phyloP scores from a whole-genome alignment of 2,329 filamentous ascomycete genomes.

The Intubia oerlemansii region DNA sequence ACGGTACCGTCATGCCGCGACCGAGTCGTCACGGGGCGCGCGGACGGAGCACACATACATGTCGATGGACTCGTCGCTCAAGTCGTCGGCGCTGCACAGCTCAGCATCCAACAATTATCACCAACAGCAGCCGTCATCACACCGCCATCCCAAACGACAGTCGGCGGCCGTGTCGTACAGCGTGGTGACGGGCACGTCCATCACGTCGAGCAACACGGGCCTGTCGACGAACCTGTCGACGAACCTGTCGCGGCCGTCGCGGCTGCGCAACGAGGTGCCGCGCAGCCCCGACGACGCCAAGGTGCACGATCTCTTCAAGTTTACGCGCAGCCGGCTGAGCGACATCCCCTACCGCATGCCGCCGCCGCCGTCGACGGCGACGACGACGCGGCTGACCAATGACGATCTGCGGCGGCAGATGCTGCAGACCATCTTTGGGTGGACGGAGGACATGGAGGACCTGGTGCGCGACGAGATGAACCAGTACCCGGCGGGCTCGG shows the following conservation, averaged over 20 bases:
- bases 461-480: constrained; percentile 70
- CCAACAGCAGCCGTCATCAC: constrained; percentile 1
- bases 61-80: constrained; percentile 39
- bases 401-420: constrained; percentile 77
- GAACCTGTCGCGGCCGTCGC: constrained; percentile 35
- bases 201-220: no score
- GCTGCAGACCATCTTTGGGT: constrained; percentile 86
- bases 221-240: no score
- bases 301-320: constrained; percentile 66
- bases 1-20: no score
- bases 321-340: constrained; percentile 56
- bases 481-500: constrained; percentile 50
- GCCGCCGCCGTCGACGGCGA: constrained; percentile 32
- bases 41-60: constrained; percentile 46
- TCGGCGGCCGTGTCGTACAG: no score
- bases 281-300: constrained; percentile 56
- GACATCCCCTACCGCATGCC: constrained; percentile 63
- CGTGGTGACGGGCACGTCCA: no score
- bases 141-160: no score
- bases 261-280: constrained; percentile 59
- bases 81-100: constrained; percentile 15
- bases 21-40: no score
- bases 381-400: constrained; percentile 41
- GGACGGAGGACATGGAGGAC: constrained; percentile 66
- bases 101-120: constrained; percentile 3